phyloP scores from a whole-genome alignment of 208 protist species.

The Porcisia deanei region DNA sequence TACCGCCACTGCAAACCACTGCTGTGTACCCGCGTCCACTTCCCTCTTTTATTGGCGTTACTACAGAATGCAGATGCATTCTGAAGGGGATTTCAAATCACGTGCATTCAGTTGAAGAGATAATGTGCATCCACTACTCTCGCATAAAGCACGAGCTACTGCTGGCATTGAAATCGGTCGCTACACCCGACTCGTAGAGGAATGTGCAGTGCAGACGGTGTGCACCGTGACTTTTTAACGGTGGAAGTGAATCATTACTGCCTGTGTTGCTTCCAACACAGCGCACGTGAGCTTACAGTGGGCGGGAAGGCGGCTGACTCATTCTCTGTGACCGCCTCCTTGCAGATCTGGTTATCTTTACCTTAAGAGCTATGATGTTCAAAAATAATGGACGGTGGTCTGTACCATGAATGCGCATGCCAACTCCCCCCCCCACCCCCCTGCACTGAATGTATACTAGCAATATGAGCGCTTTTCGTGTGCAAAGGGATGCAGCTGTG shows the following conservation, averaged over 20 bases:
- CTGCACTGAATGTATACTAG: not conserved
- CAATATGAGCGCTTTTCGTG: not conserved
- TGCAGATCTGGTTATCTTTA: too few relatives aligned
- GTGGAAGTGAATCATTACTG: not conserved
- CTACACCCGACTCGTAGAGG: not conserved
- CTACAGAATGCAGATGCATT: not conserved
- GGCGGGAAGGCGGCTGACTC: not conserved
- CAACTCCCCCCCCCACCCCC: not conserved
- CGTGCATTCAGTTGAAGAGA: slow-evolving; percentile 5
- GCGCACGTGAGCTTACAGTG: too few relatives aligned
- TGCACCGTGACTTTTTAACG: not conserved
- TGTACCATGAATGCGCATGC: not conserved
- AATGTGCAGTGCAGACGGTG: not conserved
- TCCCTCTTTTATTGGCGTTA: slow-evolving; percentile 8
- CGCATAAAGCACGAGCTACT: slow-evolving; percentile 22
- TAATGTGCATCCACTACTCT: slow-evolving; percentile 11
- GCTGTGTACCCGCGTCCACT: not conserved
- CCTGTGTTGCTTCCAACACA: too few relatives aligned
- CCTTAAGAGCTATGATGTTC: not conserved
- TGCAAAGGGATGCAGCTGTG: not conserved
- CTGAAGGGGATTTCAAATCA: slow-evolving; percentile 2
- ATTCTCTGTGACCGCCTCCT: not conserved
- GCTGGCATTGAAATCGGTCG: not conserved
- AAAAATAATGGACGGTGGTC: not conserved
- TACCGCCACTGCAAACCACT: not conserved